Evolutionary conservation across 2,329 filamentous ascomycete species (phyloP).

Genomic region (Paraphaeosphaeria sporulosa): DNA sequence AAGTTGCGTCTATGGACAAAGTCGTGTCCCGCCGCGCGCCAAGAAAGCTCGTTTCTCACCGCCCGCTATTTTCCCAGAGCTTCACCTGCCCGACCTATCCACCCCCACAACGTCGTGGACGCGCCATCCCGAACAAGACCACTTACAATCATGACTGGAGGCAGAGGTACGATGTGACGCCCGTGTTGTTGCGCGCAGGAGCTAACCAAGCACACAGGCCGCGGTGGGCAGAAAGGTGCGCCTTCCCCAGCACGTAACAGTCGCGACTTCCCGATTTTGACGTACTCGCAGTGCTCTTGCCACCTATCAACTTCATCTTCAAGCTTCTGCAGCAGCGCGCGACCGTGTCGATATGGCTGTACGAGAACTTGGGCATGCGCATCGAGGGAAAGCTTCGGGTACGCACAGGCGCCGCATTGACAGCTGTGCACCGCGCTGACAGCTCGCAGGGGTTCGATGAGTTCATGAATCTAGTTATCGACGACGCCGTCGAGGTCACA

Average conservation of each 20-base stretch:
- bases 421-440: conserved; percentile 23
- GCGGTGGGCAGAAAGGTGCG: conserved; percentile 58
- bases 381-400: conserved; percentile 98
- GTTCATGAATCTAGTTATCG: conserved; percentile 98
- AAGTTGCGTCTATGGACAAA: conserved; percentile 34
- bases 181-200: conserved; percentile 6
- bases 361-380: conserved; percentile 90
- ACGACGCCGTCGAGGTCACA: conserved; percentile 93
- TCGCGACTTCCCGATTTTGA: conserved; percentile 24
- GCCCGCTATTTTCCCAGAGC: conserved; percentile 39
- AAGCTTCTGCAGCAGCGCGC: conserved; percentile 86
- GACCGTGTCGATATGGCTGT: conserved; percentile 93
- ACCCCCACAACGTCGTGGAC: conserved; percentile 16
- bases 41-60: conserved; percentile 33
- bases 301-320: conserved; percentile 89
- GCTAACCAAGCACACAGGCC: conserved; percentile 57
- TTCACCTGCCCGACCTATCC: conserved; percentile 20
- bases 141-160: conserved; percentile 38
- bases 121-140: conserved; percentile 7
- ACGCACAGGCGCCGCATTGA: conserved; percentile 40
- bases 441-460: conserved; percentile 86
- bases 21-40: conserved; percentile 33
- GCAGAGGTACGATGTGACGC: conserved; percentile 36
- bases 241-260: conserved; percentile 15
- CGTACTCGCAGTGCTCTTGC: conserved; percentile 66